phyloP scores from a whole-genome alignment of 2,329 filamentous ascomycete genomes.

The Claviceps sp. region DNA sequence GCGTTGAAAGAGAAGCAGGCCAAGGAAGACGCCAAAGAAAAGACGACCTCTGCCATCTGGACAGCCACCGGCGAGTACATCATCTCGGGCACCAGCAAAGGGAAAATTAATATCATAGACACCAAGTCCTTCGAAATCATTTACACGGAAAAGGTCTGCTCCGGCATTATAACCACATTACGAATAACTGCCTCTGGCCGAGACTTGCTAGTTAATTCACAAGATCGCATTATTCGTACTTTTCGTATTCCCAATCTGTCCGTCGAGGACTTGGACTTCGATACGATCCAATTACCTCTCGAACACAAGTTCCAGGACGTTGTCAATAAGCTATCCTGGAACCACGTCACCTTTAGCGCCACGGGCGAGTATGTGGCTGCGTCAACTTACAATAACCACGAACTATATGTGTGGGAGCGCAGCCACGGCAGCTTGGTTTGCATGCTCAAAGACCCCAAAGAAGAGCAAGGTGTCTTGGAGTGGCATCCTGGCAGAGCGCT shows the following conservation, averaged over 20 bases:
- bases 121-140: constrained; percentile 68
- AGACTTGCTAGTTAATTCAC: constrained; percentile 82
- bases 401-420: constrained; percentile 97
- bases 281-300: constrained; percentile 77
- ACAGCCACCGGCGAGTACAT: constrained; percentile 77
- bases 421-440: constrained; percentile 87
- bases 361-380: constrained; percentile 93
- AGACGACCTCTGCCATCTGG: constrained; percentile 86
- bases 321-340: constrained; percentile 90
- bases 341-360: constrained; percentile 88
- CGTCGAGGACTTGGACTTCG: constrained; percentile 56
- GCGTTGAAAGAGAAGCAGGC: constrained; percentile 68
- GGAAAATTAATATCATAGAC: constrained; percentile 91
- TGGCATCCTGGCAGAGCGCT: constrained; percentile 88
- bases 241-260: constrained; percentile 73
- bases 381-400: constrained; percentile 95
- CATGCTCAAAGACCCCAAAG: constrained; percentile 91
- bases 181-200: constrained; percentile 70
- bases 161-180: constrained; percentile 76
- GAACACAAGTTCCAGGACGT: constrained; percentile 99
- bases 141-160: constrained; percentile 79
- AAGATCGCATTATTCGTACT: constrained; percentile 88
- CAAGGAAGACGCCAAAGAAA: constrained; percentile 86
- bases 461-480: constrained; percentile 91
- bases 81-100: constrained; percentile 85